Conservation (phyloP, 176 grass and related monocot species). For the Metroxylon sagu region DNA sequence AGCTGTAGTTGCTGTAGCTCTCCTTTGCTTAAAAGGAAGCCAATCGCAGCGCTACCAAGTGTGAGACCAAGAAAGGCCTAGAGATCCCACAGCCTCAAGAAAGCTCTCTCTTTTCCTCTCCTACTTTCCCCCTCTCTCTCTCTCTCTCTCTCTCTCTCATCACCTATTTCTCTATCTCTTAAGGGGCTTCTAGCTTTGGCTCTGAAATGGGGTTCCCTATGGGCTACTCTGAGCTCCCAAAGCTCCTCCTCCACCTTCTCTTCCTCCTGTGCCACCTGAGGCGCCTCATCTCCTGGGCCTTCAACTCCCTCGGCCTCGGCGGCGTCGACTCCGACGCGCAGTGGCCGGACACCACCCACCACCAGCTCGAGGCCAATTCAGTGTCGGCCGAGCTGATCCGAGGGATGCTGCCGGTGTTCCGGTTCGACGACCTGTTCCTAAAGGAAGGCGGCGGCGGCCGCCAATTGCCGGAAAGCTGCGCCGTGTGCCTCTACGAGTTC, state of each 20-base stretch:
- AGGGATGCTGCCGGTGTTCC: conserved; percentile 5
- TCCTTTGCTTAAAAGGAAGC: too few species aligned
- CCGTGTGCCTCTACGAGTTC: conserved; percentile 5
- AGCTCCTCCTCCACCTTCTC: conserved; percentile 16
- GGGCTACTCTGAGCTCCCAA: conserved; percentile 18
- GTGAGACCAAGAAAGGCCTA: too few species aligned
- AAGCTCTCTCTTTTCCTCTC: too few species aligned
- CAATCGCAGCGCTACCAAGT: too few species aligned
- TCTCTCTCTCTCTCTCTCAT: too few species aligned
- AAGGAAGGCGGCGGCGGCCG: not conserved
- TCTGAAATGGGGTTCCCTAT: conserved; percentile 13
- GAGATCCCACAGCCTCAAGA: too few species aligned
- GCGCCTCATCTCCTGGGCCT: conserved; percentile 6
- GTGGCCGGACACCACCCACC: not conserved
- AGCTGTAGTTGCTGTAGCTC: too few species aligned
- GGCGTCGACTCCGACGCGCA: not conserved
- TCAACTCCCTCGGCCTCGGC: not conserved
- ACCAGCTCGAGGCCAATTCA: not conserved
- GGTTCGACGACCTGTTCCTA: not conserved
- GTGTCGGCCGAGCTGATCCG: conserved; percentile 14
- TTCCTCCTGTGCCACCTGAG: conserved; percentile 12
- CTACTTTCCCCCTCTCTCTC: too few species aligned
- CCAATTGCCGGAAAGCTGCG: conserved; percentile 7
- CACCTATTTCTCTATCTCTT: too few species aligned
- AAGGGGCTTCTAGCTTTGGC: too few species aligned